phyloP scores from a whole-genome alignment of 192 early-diverging fungal genomes.

The Allomyces macrogynus region DNA sequence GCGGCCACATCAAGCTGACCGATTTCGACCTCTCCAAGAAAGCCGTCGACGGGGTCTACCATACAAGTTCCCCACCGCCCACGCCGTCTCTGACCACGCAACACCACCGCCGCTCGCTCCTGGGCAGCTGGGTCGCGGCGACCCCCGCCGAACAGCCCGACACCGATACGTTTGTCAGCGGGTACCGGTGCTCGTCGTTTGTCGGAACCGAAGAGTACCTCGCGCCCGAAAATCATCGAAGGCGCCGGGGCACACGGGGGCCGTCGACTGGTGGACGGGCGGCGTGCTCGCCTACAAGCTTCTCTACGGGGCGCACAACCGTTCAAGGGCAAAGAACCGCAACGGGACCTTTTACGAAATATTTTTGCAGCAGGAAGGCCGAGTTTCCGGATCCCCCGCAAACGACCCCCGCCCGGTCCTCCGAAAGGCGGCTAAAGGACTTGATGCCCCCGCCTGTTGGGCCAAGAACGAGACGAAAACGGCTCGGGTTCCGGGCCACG shows the following conservation, averaged over 20 bases:
- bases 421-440: slow-evolving; percentile 36
- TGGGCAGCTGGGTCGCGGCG: not conserved
- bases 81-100: too few species aligned
- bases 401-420: too few species aligned
- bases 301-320: slow-evolving; percentile 89
- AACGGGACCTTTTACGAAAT: slow-evolving; percentile 74
- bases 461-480: slow-evolving; percentile 73
- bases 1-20: slow-evolving; percentile 94
- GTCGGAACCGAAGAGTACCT: slow-evolving; percentile 20
- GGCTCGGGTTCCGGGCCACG: too few species aligned
- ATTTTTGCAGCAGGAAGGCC: slow-evolving; percentile 63
- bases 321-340: slow-evolving; percentile 82
- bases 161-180: slow-evolving; percentile 7
- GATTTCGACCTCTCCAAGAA: slow-evolving; percentile 98
- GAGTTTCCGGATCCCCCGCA: slow-evolving; percentile 45
- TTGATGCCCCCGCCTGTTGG: slow-evolving; percentile 66
- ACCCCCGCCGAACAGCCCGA: slow-evolving; percentile 4
- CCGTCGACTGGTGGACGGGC: slow-evolving; percentile 98
- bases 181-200: slow-evolving; percentile 13
- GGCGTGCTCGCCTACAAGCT: slow-evolving; percentile 96
- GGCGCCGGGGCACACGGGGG: slow-evolving; percentile 18
- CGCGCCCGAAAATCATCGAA: slow-evolving; percentile 17
- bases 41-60: slow-evolving; percentile 15
- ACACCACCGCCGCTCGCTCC: too few species aligned
- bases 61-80: not conserved